These are phyloP conservation scores for Brasilioporus rufonigricans DNA, from an alignment of 768 basidiomycete genomes.

Conservation along the genomic window DNA sequence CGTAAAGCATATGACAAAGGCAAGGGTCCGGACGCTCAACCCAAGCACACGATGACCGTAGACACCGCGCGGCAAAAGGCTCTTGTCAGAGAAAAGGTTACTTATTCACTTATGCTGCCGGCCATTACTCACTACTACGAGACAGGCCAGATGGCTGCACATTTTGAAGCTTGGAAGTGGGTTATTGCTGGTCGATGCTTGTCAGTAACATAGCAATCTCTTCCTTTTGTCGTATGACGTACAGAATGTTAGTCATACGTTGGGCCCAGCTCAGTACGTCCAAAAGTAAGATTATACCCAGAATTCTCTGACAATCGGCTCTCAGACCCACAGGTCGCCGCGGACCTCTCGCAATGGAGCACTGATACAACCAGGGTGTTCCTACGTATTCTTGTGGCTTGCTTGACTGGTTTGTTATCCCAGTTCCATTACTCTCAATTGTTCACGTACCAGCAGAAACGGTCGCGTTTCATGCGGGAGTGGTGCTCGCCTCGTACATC, in stretches of 20 bases:
- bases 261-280: conserved; percentile 70
- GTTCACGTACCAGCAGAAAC: conserved; percentile 51
- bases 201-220: conserved; percentile 40
- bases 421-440: not conserved
- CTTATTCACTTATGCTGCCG: not conserved
- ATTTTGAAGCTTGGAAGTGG: conserved; percentile 58
- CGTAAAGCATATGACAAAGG: conserved; percentile 37
- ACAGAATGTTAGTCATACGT: conserved; percentile 56
- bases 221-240: conserved; percentile 2
- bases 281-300: not conserved
- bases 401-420: conserved; percentile 50
- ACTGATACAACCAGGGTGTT: conserved; percentile 49
- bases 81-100: conserved; percentile 29
- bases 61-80: conserved; percentile 1
- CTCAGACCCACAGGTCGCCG: conserved; percentile 40
- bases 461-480: conserved; percentile 67
- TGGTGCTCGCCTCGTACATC: conserved; percentile 55
- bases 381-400: conserved; percentile 61
- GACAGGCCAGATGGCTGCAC: conserved; percentile 58
- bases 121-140: conserved; percentile 30
- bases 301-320: not conserved
- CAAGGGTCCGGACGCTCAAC: not conserved
- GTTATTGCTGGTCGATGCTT: conserved; percentile 67
- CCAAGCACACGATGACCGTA: not conserved
- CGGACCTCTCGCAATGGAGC: conserved; percentile 49